A percentile compares a stretch with the other conserved stretches of the same genome.
These are phyloP conservation scores for Auriculariales sp. DNA, from an alignment of 768 basidiomycete genomes.

Conservation along the genomic window DNA sequence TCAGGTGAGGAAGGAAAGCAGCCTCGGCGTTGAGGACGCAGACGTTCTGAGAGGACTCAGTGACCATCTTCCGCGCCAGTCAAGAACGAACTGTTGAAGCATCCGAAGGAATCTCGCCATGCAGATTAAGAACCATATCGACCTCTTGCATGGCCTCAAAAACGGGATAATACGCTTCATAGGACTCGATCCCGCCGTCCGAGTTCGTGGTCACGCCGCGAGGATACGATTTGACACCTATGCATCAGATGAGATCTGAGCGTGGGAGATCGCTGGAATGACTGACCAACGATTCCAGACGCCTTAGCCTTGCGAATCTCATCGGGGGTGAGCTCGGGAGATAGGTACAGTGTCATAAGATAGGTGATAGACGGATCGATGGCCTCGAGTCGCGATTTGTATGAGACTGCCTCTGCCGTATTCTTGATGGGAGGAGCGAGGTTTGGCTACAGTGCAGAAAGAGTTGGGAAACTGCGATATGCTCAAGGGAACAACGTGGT, in stretches of 20 bases:
- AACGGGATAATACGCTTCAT: slow-evolving; percentile 82
- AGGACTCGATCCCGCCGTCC: slow-evolving; percentile 90
- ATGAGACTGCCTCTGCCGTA: slow-evolving; percentile 65
- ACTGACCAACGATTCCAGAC: slow-evolving; percentile 57
- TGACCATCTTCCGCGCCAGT: background rate
- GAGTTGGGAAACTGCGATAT: slow-evolving; percentile 3
- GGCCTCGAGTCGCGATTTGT: slow-evolving; percentile 56
- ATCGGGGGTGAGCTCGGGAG: slow-evolving; percentile 74
- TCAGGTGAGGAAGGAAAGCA: slow-evolving; percentile 76
- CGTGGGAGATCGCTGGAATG: background rate
- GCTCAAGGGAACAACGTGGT: background rate
- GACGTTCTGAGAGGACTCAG: slow-evolving; percentile 41
- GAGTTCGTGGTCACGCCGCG: slow-evolving; percentile 96
- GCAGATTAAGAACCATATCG: slow-evolving; percentile 89
- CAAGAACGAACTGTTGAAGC: slow-evolving; percentile 29
- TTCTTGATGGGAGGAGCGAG: slow-evolving; percentile 77
- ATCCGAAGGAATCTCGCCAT: slow-evolving; percentile 95
- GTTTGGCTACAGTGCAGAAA: slow-evolving; percentile 54
- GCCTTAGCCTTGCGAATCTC: slow-evolving; percentile 79
- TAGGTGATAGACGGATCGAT: slow-evolving; percentile 73
- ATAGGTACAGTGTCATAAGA: slow-evolving; percentile 95
- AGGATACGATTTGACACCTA: slow-evolving; percentile 91
- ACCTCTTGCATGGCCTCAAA: slow-evolving; percentile 90
- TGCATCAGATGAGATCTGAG: background rate
- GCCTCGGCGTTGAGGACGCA: slow-evolving; percentile 91